These are phyloP conservation scores for Termitomyces sp. DNA, from an alignment of 768 basidiomycete species.

Conservation along the genomic window DNA sequence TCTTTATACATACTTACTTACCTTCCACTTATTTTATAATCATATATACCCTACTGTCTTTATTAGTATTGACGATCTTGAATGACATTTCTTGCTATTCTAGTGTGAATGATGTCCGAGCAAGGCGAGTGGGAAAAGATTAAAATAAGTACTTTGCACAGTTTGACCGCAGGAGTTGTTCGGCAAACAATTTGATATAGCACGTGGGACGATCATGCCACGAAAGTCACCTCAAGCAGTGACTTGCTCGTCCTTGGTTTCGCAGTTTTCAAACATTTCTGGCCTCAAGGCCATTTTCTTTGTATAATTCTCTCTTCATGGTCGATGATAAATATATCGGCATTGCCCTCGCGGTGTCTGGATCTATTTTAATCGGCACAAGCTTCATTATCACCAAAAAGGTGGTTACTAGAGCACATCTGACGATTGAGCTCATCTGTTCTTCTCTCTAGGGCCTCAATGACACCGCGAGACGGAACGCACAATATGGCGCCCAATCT, in stretches of 20 bases:
- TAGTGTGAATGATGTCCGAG: background rate
- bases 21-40: background rate
- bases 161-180: too few relatives aligned
- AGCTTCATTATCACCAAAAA: slow-evolving; percentile 99
- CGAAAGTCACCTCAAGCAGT: slow-evolving; percentile 5
- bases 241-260: background rate
- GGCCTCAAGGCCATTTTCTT: slow-evolving; percentile 16
- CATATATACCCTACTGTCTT: background rate
- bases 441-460: slow-evolving; percentile 69
- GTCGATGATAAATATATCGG: slow-evolving; percentile 96
- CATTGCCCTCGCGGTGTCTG: slow-evolving; percentile 78
- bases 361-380: slow-evolving; percentile 85
- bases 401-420: slow-evolving; percentile 34
- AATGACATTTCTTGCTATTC: slow-evolving; percentile 1
- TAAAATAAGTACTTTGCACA: background rate
- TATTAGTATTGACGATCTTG: background rate
- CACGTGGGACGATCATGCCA: slow-evolving; percentile 20
- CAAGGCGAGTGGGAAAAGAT: background rate
- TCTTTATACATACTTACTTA: slow-evolving; percentile 6
- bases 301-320: slow-evolving; percentile 32
- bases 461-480: slow-evolving; percentile 63
- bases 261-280: slow-evolving; percentile 1
- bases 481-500: slow-evolving; percentile 40
- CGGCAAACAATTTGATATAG: slow-evolving; percentile 6
- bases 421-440: slow-evolving; percentile 1